These are phyloP conservation scores for Candida krabiensis DNA, from an alignment of 805 yeast genomes.

Conservation along the genomic window DNA sequence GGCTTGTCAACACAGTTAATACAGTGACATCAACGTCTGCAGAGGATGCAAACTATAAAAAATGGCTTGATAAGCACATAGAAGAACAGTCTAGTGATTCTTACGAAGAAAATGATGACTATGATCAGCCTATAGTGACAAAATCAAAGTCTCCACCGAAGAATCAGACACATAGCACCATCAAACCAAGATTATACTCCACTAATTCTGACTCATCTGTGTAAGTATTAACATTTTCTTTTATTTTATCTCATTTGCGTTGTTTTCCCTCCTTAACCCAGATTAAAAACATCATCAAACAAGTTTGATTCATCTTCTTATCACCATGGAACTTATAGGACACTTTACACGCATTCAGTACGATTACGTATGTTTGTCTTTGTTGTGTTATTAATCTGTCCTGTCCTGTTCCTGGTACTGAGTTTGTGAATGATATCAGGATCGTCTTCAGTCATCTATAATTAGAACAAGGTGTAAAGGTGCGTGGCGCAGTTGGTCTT, in stretches of 20 bases:
- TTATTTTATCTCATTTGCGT: background rate
- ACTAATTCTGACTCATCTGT: conserved; percentile 23
- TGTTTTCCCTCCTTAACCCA: too few relatives aligned
- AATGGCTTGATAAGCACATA: conserved; percentile 49
- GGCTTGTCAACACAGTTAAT: conserved; percentile 10
- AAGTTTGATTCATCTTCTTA: too few relatives aligned
- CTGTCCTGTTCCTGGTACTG: too few relatives aligned
- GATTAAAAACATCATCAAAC: too few relatives aligned
- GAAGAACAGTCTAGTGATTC: conserved; percentile 36
- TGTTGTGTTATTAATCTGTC: too few relatives aligned
- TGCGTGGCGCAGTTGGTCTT: too few relatives aligned
- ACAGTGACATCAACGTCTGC: conserved; percentile 10
- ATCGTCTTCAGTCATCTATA: too few relatives aligned
- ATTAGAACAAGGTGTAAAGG: too few relatives aligned
- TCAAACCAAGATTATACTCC: conserved; percentile 17
- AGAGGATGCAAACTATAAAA: conserved; percentile 44
- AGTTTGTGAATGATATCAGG: too few relatives aligned
- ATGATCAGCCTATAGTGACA: conserved; percentile 24
- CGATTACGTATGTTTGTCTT: too few relatives aligned
- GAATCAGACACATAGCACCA: conserved; percentile 1
- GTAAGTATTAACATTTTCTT: conserved; percentile 20
- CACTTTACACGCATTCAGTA: too few relatives aligned
- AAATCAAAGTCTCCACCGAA: conserved; percentile 1
- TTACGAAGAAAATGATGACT: conserved; percentile 42
- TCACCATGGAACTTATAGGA: too few relatives aligned